These are phyloP conservation scores for Poa pratensis DNA, from an alignment of 176 grass and related monocot genomes.

Conservation along the genomic window DNA sequence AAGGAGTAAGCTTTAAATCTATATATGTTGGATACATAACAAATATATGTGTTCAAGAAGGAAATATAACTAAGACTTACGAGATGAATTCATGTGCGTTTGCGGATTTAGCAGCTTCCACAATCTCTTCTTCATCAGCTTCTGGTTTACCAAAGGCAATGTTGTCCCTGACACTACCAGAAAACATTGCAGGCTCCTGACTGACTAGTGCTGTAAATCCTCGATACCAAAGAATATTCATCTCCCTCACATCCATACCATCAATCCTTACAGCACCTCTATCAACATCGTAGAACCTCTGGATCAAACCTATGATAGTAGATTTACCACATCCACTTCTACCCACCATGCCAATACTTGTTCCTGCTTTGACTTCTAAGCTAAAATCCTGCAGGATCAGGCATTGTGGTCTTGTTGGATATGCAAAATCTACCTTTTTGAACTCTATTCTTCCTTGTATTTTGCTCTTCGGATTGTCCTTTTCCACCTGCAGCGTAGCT, in stretches of 20 bases:
- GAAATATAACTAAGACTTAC: constrained; percentile 52
- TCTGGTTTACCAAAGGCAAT: constrained; percentile 96
- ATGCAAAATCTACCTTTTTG: constrained; percentile 91
- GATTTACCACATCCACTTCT: constrained; percentile 97
- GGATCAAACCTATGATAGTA: constrained; percentile 91
- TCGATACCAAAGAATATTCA: constrained; percentile 87
- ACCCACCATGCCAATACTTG: constrained; percentile 86
- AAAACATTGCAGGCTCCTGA: constrained; percentile 95
- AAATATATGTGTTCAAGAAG: constrained; percentile 11
- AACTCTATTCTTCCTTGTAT: constrained; percentile 92
- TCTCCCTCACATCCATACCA: constrained; percentile 74
- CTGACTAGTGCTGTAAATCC: constrained; percentile 89
- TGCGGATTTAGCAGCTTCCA: constrained; percentile 84
- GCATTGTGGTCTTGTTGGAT: constrained; percentile 83
- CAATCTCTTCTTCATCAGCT: constrained; percentile 85
- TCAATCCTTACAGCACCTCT: constrained; percentile 79
- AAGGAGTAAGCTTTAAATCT: constrained; percentile 35
- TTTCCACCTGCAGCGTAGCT: constrained; percentile 59
- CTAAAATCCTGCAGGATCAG: constrained; percentile 89
- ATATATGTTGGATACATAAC: constrained; percentile 30
- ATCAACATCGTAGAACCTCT: constrained; percentile 97
- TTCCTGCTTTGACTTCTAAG: constrained; percentile 92
- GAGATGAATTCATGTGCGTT: constrained; percentile 98
- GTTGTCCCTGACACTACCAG: constrained; percentile 82
- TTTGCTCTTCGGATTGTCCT: constrained; percentile 57